Evolutionary conservation across 306 rosid species (phyloP), one percentile per base, ranked within the genome.

Genomic region (Castanea sativa): DNA sequence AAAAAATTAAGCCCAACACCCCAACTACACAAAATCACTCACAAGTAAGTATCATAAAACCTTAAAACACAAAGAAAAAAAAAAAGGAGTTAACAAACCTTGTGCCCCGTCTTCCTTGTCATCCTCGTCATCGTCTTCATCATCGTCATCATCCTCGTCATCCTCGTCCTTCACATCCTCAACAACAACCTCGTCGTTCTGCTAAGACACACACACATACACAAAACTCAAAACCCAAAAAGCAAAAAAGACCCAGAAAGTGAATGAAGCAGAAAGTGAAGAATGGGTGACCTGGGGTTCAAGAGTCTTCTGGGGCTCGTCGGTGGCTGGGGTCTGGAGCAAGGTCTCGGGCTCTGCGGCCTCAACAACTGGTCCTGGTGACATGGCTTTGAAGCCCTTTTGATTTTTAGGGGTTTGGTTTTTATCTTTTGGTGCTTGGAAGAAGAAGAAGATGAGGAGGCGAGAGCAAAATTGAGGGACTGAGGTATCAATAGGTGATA

Each of bases 161-260:
- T 87, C 94, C 25, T 87, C 93, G 10, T 90, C 93, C 79, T 90
- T 92, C 25, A 90, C 92, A 52, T 92, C 97, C 87, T 92, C 96
- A 4, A 92, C 88, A 56, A 89, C 78, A 16, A 86, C 87, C 68
- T 88, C 91, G 5, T 88, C 91, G 20, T 83, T 85, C 93, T 89
- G 73, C n/a, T 23, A 58, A 78, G 58, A 29, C 1, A 16, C 9
- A 73, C 9, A 75, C 27, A 81, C 53, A 41, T 2, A 3, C 0
- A 30, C 6, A 23, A 19, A 32, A 73, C 15, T 2, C 5, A 11
- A 58, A 72, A 12, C 53, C 75, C 18, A 43, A 76, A 64, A 35
- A 19, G 53, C 19, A 15, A 51, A 29, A 29, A 55, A 5, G 2
- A 43, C 3, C 55, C 13, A 16, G 53, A 68, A 2, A 64, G 13